Evolutionary conservation across 306 rosid species (phyloP), one percentile per base, ranked within the genome.

Genomic region (Prunus mira): DNA sequence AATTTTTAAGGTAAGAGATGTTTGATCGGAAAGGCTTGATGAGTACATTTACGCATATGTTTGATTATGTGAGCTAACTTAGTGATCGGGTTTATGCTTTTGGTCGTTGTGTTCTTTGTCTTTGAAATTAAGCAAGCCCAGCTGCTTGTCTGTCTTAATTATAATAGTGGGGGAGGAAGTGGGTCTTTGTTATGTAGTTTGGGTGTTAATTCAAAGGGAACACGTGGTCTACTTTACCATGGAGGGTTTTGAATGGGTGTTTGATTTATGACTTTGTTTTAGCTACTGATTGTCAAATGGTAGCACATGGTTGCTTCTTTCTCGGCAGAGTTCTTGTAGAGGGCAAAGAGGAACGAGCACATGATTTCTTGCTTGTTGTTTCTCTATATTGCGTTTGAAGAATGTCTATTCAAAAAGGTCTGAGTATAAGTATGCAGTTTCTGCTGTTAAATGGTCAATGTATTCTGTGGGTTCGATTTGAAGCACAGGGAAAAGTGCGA

Each of bases 291-390:
- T 69, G 80, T 88, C 82, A 60, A 82, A 51, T 58, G 74, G 80
- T 65, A 50, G 78, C 87, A 82, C 86, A 78, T 75, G 87, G 41
- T 73, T 82, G 65, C 71, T 81, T 46, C 68, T 83, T 46, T 68
- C 58, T 74, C 18, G 45, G 67, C 61, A 7, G 54, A 67, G 82
- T 56, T 50, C 63, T 79, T 74, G 71, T 66, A 76, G 89, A 73
- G 76, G 61, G 82, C 71, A 71, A 69, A 74, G 69, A 76, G 75
- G 76, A 69, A 83, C 66, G 65, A 58, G 65, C 84, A 82, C 86
- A 69, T 83, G 86, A 64, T 50, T 88, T 25, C 61, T 84, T 81
- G 84, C 78, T 80, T 72, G 18, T 71, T 78, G 47, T 82, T 82
- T 54, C 62, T 25, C 47, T 55, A 72, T 20, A 18, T 24, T 68